These are phyloP conservation scores for Leucocoprinus leucothites DNA, from an alignment of 768 basidiomycete genomes.

Conservation along the genomic window DNA sequence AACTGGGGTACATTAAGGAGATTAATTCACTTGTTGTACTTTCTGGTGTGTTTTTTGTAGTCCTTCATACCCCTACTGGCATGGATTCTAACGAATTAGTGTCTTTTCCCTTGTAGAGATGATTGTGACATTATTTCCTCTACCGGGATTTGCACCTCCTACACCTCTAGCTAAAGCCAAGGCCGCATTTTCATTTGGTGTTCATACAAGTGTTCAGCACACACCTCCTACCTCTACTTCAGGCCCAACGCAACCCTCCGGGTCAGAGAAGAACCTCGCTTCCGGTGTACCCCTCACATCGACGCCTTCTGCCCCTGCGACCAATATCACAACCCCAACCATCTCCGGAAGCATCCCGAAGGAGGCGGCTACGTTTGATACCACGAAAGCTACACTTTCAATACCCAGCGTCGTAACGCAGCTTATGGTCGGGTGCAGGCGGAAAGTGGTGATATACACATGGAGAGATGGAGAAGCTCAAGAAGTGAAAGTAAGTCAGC, in stretches of 20 bases:
- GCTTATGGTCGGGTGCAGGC: conserved; percentile 81
- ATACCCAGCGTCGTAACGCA: conserved; percentile 71
- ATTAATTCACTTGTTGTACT: conserved; percentile 83
- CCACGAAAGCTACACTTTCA: conserved; percentile 27
- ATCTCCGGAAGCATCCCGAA: background rate
- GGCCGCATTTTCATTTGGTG: conserved; percentile 78
- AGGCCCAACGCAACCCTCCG: background rate
- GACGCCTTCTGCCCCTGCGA: background rate
- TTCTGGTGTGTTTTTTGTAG: conserved; percentile 57
- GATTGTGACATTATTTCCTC: conserved; percentile 68
- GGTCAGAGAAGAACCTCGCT: conserved; percentile 23
- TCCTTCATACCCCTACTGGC: background rate
- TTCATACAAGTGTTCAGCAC: conserved; percentile 60
- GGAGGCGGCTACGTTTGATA: background rate
- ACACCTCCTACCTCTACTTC: conserved; percentile 20
- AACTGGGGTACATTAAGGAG: conserved; percentile 81
- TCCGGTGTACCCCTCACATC: conserved; percentile 19
- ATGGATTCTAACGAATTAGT: background rate
- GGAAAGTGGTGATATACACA: conserved; percentile 80
- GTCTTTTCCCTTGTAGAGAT: conserved; percentile 49
- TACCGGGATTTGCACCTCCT: conserved; percentile 69
- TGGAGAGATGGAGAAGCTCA: conserved; percentile 86
- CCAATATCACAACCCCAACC: background rate
- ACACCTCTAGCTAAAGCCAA: conserved; percentile 75
- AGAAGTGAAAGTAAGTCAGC: conserved; percentile 55